Evolutionary conservation across 352 stramenopile genomes (phyloP).

Genomic region (Phytophthora colocasiae): DNA sequence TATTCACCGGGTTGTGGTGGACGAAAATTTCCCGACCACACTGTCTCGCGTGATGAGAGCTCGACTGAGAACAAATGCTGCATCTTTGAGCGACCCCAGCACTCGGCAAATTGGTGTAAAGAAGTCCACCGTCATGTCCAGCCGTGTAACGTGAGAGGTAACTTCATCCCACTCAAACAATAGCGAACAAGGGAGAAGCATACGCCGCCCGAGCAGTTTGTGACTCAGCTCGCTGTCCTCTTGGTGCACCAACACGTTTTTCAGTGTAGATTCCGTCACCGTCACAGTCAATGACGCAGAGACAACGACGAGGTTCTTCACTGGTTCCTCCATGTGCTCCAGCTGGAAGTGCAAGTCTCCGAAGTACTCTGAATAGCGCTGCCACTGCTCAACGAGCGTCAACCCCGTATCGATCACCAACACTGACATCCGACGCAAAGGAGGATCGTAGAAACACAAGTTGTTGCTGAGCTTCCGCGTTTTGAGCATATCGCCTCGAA

Average conservation of each 20-base stretch:
- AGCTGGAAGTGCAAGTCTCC: constrained; percentile 37
- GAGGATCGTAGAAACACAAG: constrained; percentile 26
- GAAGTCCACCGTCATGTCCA: constrained; percentile 27
- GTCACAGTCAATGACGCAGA: constrained; percentile 5
- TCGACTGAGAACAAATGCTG: constrained; percentile 13
- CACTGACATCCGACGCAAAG: constrained; percentile 19
- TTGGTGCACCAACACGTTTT: constrained; percentile 16
- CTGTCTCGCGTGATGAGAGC: constrained; percentile 15
- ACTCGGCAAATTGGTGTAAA: constrained; percentile 5
- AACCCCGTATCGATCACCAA: constrained; percentile 17
- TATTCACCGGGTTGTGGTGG: too few species aligned
- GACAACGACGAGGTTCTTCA: constrained; percentile 1
- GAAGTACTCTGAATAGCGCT: constrained; percentile 30
- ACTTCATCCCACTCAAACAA: constrained; percentile 18
- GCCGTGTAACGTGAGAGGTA: not conserved
- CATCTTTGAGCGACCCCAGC: constrained; percentile 9
- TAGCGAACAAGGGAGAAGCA: constrained; percentile 18
- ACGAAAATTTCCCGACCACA: constrained; percentile 3
- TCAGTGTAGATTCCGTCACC: constrained; percentile 4
- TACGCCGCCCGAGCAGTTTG: constrained; percentile 15
- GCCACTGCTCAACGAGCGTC: constrained; percentile 26
- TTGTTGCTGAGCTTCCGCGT: constrained; percentile 4
- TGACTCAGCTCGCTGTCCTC: not conserved
- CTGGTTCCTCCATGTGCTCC: constrained; percentile 19
- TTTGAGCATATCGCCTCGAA: not conserved